These are phyloP conservation scores for Manihot esculenta DNA, from an alignment of 441 rosid species.

Conservation along the genomic window DNA sequence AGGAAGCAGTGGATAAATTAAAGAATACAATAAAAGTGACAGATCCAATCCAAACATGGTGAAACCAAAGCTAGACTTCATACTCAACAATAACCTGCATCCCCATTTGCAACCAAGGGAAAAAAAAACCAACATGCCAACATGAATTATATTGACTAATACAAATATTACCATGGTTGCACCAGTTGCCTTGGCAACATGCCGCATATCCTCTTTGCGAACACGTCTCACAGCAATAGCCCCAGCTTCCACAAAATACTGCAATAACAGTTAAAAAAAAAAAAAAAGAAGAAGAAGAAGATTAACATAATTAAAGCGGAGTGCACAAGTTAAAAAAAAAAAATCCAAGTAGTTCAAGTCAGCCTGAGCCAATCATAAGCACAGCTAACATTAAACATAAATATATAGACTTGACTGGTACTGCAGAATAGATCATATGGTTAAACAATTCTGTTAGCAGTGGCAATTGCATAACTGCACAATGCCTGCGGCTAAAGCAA, in stretches of 20 bases:
- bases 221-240: slow-evolving; percentile 98
- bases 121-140: neutral
- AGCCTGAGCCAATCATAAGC: no score
- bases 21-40: neutral
- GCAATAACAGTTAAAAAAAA: slow-evolving; percentile 32
- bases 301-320: neutral
- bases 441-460: neutral
- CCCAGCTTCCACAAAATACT: slow-evolving; percentile 98
- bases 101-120: neutral
- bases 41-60: slow-evolving; percentile 1
- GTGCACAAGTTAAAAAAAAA: no score
- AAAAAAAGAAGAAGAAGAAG: no score
- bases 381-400: no score
- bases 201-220: slow-evolving; percentile 96
- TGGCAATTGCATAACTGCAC: neutral
- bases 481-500: neutral
- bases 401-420: no score
- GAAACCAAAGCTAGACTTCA: neutral
- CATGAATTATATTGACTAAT: no score
- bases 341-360: no score
- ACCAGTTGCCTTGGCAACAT: slow-evolving; percentile 98
- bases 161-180: slow-evolving; percentile 69
- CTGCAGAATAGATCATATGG: neutral
- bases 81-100: neutral
- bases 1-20: neutral